Percentiles rank a stretch among this genome's conserved stretches.
Evolutionary conservation across 768 basidiomycete species (phyloP).

Genomic region (Leucosporidium scottii): DNA sequence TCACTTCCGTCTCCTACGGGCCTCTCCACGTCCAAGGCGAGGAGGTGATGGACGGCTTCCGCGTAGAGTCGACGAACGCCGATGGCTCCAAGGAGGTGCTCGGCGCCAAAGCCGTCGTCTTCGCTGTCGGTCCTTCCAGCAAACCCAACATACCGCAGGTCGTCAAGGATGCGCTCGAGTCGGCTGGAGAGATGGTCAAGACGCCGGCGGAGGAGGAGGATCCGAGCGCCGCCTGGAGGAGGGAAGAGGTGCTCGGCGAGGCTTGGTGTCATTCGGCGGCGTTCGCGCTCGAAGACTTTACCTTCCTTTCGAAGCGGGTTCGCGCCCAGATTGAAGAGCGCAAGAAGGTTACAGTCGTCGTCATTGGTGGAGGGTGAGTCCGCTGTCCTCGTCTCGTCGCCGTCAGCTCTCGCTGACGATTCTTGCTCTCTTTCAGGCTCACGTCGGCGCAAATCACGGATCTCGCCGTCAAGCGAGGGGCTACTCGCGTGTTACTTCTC

Average conservation of each 20-base stretch:
- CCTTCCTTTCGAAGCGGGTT: slow-evolving; percentile 37
- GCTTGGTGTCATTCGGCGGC: slow-evolving; percentile 35
- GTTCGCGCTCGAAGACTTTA: slow-evolving; percentile 10
- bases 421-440: slow-evolving; percentile 12
- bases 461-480: slow-evolving; percentile 30
- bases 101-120: slow-evolving; percentile 23
- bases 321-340: slow-evolving; percentile 38
- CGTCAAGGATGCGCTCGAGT: not conserved
- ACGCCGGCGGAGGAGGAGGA: not conserved
- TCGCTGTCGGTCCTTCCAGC: slow-evolving; percentile 34
- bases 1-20: slow-evolving; percentile 16
- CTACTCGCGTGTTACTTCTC: slow-evolving; percentile 28
- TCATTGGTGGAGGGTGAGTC: slow-evolving; percentile 37
- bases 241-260: not conserved
- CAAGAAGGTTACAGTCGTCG: slow-evolving; percentile 23
- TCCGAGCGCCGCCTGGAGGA: slow-evolving; percentile 5
- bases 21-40: slow-evolving; percentile 19
- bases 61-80: not conserved
- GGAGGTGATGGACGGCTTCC: slow-evolving; percentile 8
- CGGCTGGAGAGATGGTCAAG: no score
- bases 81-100: slow-evolving; percentile 5
- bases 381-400: not conserved
- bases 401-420: not conserved
- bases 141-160: slow-evolving; percentile 24
- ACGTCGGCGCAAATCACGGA: slow-evolving; percentile 38